Base-by-base conservation (phyloP, 1,139 yeast genomes). In the Diutina rugosa region DNA sequence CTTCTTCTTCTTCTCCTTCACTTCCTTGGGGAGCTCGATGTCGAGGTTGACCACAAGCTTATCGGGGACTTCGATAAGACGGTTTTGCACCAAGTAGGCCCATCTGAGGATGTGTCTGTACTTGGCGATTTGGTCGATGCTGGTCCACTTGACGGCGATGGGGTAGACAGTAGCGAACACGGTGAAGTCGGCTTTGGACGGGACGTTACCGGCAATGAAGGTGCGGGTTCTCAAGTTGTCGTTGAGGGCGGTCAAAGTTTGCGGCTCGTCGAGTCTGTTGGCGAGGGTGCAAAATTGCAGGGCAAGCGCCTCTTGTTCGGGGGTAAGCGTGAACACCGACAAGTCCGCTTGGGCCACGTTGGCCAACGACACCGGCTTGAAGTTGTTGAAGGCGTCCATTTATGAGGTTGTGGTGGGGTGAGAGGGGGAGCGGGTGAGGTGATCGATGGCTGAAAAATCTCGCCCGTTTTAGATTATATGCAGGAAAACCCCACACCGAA, bases 51-150 rank as follows among this genome's bases (percentile, higher is more conserved):
- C 69, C 55, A 66, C 68, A 59, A 91, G 66, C 66, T 80, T 77
- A 45, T 77, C 80, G 57, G 86, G 81, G 54, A 86, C 77, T 14
- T 72, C 74, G 51, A 83, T 78, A 59, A 78, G 70, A 35, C 82
- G 75, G 67, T 84, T 81, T 74, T 93, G 98, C 60, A 93, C 73
- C 64, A 88, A 80, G 65, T 90, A 97, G 29, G 81, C 81, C 97
- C 98, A 93, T 79, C 98, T 86, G 61, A 90, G 74, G 60, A 90
- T 77, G 71, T 91, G 98, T 78, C 97, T 87, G 68, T 72, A 71
- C 56, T 71, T 69, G 56, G 81, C 79, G 59, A 79, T 63, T 51
- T 82, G 84, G 45, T 74, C 72, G 51, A 81, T 66, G 28, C 76
- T 70, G 4, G 46, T 41, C 81, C 90, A 81, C 59, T 76, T 71